phyloP scores from a whole-genome alignment of 78 protist genomes.

The Anaeramoeba flamelloides region DNA sequence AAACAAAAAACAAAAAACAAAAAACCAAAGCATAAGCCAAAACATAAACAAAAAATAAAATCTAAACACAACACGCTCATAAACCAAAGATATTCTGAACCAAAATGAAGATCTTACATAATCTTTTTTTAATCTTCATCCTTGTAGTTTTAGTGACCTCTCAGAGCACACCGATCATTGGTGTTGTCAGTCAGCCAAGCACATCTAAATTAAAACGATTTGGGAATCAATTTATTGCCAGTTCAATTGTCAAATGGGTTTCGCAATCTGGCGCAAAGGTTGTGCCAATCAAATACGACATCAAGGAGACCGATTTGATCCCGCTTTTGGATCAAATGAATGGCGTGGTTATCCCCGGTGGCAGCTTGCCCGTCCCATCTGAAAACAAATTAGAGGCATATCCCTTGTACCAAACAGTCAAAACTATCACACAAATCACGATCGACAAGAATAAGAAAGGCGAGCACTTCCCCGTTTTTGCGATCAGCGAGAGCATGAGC shows the following conservation, averaged over 20 bases:
- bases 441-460: background rate
- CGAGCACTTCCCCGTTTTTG: background rate
- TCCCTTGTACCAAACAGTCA: background rate
- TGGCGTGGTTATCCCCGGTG: background rate
- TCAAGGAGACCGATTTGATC: background rate
- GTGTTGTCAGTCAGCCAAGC: background rate
- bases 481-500: too few species aligned
- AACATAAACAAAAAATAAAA: too few species aligned
- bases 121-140: too few species aligned
- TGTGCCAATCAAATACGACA: background rate
- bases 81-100: too few species aligned
- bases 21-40: too few species aligned
- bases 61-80: too few species aligned
- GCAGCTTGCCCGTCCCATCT: too few species aligned
- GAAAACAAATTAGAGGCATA: too few species aligned
- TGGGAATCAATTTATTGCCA: background rate
- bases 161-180: background rate
- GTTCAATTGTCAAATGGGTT: background rate
- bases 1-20: too few species aligned
- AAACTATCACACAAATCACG: background rate
- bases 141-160: too few species aligned
- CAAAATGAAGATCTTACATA: too few species aligned
- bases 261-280: background rate
- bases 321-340: background rate
- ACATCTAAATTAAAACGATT: background rate